Base-by-base conservation (phyloP, 805 yeast genomes). In the Candida montana region DNA sequence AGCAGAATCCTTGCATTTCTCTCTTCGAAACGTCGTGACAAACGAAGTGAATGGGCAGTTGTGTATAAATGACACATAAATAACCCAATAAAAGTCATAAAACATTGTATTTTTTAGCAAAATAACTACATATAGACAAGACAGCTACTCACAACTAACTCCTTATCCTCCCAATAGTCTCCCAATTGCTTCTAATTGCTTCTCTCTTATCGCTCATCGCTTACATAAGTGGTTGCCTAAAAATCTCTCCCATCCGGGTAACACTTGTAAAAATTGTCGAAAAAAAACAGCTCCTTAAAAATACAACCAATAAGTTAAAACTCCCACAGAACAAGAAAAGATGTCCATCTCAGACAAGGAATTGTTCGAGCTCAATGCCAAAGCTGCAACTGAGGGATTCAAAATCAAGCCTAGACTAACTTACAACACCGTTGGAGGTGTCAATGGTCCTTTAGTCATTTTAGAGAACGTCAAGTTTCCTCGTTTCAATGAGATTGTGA, bases 381-480 rank as follows among this genome's bases (percentile, higher is more conserved):
- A 79, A 63, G 97, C 98, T 36, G 97, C 82, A 40, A 84, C 90
- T 44, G 83, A 88, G 62, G 95, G 95, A 54, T 89, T 89, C 72
- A 81, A 85, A 50, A 81, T 90, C 59, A 83, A 87, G 63, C 98
- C 98, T 46, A 81, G 96, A 69, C 63, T 85, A 56, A 84, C 82
- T 57, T 93, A 93, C 69, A 93, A 93, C 72, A 93, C 99, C 24
- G 99, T 93, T 47, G 91, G 91, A 41, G 98, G 98, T 65, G 95
- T 93, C 58, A 93, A 95, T 66, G 99, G 99, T 49, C 99, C 99
- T 5, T 77, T 93, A 64, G 99, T 93, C 47, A 90, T 85, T 54
- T 69, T 85, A 53, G 91, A 85, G 62, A 82, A 85, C 50, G 93
- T 85, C 57, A 85, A 84, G 64, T 83, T 80, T 64, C 95, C 95